These are phyloP conservation scores for Acacia crassicarpa DNA, from an alignment of 306 rosid genomes.

Conservation along the genomic window DNA sequence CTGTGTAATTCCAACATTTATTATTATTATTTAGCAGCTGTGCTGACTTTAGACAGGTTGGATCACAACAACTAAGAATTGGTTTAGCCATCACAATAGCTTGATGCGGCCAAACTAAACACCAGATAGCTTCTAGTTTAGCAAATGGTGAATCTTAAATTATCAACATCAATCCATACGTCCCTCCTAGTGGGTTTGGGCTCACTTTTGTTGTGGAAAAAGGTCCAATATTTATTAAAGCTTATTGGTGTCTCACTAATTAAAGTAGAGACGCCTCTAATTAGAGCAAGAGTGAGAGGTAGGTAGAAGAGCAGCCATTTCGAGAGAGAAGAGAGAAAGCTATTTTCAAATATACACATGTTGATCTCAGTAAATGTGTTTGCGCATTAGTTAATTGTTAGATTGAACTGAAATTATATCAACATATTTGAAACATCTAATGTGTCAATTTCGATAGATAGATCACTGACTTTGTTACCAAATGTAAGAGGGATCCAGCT, in stretches of 20 bases:
- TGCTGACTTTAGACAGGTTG: too few relatives aligned
- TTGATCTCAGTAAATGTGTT: too few relatives aligned
- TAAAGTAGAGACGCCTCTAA: background rate
- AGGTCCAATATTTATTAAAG: too few relatives aligned
- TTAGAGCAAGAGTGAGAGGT: background rate
- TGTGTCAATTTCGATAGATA: too few relatives aligned
- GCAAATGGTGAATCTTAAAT: too few relatives aligned
- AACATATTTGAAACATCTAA: background rate
- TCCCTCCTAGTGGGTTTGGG: background rate
- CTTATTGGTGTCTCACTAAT: background rate
- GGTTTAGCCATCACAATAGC: background rate
- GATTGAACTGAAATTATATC: too few relatives aligned
- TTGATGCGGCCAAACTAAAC: too few relatives aligned
- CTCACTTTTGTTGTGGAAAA: background rate
- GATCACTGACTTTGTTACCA: too few relatives aligned
- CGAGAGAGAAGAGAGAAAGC: background rate
- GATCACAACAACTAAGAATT: background rate
- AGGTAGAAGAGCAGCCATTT: background rate
- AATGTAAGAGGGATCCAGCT: too few relatives aligned
- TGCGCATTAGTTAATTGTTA: too few relatives aligned
- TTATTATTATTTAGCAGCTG: background rate
- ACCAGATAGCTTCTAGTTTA: too few relatives aligned
- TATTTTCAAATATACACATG: background rate
- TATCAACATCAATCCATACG: too few relatives aligned
- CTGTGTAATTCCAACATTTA: background rate